phyloP scores from a whole-genome alignment of 1,284 basidiomycete genomes.

The Lentinula novae-zelandiae region DNA sequence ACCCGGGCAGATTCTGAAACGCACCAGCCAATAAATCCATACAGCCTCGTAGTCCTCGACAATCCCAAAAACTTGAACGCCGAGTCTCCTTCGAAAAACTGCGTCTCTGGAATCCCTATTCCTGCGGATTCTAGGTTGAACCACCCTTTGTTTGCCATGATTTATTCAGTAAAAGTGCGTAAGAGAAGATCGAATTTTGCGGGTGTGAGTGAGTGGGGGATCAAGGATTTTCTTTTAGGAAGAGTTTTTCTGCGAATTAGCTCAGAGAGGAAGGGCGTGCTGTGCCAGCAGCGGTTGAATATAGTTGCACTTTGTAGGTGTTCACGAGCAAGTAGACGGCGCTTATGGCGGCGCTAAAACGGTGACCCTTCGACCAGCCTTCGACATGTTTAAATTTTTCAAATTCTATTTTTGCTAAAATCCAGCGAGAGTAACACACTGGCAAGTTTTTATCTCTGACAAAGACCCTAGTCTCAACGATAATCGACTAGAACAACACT shows the following conservation, averaged over 20 bases:
- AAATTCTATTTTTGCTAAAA: too few species aligned
- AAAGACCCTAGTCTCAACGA: too few species aligned
- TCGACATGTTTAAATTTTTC: too few species aligned
- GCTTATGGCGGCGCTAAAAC: not conserved
- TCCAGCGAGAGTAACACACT: too few species aligned
- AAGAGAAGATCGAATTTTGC: not conserved
- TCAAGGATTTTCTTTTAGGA: not conserved
- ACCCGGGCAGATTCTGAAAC: conserved; percentile 20
- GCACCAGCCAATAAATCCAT: conserved; percentile 82
- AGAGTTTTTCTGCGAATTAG: not conserved
- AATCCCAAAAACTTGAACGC: conserved; percentile 79
- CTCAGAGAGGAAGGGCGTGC: conserved; percentile 7
- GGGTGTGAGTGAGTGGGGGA: not conserved
- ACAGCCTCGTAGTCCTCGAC: conserved; percentile 75
- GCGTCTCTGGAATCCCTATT: conserved; percentile 60
- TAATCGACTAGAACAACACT: too few species aligned
- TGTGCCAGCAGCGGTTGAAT: conserved; percentile 16
- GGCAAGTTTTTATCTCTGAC: too few species aligned
- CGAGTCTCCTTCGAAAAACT: conserved; percentile 80
- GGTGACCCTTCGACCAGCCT: too few species aligned
- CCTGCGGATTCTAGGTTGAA: conserved; percentile 68
- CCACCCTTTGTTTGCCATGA: conserved; percentile 53
- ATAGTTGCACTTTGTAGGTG: not conserved
- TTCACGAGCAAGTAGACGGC: not conserved
- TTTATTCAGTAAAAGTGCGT: conserved; percentile 5